Evolutionary conservation across 306 rosid species (phyloP).

Genomic region (Pachyrhizus erosus): DNA sequence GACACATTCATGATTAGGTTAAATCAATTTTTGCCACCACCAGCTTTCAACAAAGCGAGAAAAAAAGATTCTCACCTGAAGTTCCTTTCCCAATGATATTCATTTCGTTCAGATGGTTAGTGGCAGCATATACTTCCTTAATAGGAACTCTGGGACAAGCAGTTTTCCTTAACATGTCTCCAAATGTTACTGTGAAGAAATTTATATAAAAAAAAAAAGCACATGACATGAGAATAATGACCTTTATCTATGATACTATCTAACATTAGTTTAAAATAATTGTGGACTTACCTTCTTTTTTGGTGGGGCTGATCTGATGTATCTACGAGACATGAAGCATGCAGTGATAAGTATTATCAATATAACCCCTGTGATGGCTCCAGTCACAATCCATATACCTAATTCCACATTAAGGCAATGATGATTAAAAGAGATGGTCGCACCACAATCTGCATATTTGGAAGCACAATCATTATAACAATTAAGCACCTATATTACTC

Average conservation of each 20-base stretch:
- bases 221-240: not conserved
- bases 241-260: conserved; percentile 18
- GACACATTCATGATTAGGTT: not conserved
- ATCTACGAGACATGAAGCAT: conserved; percentile 34
- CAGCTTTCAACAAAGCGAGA: not conserved
- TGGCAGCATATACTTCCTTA: conserved; percentile 58
- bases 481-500: conserved; percentile 40
- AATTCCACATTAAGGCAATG: conserved; percentile 17
- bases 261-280: not conserved
- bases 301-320: conserved; percentile 38
- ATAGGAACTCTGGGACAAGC: conserved; percentile 50
- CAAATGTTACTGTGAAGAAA: conserved; percentile 36
- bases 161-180: conserved; percentile 44
- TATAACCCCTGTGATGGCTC: conserved; percentile 38
- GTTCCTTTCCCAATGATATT: conserved; percentile 64
- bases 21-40: not conserved
- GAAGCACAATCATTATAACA: conserved; percentile 1
- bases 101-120: conserved; percentile 52
- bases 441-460: conserved; percentile 12
- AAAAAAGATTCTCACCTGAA: conserved; percentile 46
- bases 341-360: conserved; percentile 19
- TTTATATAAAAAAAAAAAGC: not conserved
- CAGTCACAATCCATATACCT: conserved; percentile 47
- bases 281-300: conserved; percentile 41
- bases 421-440: conserved; percentile 19